Evolutionary conservation across 441 rosid species (phyloP).

Genomic region (Bocquillonia castaneifolia): DNA sequence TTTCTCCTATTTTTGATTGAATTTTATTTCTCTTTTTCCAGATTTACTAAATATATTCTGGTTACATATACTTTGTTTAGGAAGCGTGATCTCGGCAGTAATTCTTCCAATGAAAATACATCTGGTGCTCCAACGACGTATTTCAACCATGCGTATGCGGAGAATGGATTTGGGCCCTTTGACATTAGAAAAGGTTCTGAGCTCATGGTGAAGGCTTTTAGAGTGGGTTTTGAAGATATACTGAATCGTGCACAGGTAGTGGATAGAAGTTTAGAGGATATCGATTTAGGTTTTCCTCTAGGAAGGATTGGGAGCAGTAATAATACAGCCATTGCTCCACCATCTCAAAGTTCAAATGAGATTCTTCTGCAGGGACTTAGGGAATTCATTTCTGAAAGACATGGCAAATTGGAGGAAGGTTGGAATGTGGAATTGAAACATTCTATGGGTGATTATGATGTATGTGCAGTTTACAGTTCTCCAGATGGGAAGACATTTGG

Average conservation of each 20-base stretch:
- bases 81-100: constrained; percentile 45
- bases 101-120: constrained; percentile 48
- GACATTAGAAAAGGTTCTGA: constrained; percentile 44
- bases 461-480: constrained; percentile 60
- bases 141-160: constrained; percentile 40
- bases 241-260: constrained; percentile 35
- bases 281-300: constrained; percentile 50
- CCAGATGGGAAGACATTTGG: constrained; percentile 81
- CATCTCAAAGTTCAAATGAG: constrained; percentile 64
- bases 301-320: constrained; percentile 42
- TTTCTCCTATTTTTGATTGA: background rate
- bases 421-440: constrained; percentile 73
- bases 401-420: constrained; percentile 77
- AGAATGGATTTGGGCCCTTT: constrained; percentile 43
- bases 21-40: background rate
- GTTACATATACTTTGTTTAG: constrained; percentile 42
- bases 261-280: constrained; percentile 37
- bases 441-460: constrained; percentile 43
- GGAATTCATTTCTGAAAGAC: constrained; percentile 70
- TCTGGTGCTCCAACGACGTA: constrained; percentile 45
- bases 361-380: constrained; percentile 65
- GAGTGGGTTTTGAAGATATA: constrained; percentile 45
- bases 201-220: constrained; percentile 31
- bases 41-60: constrained; percentile 26
- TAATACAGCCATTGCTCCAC: constrained; percentile 44